phyloP scores from a whole-genome alignment of 768 basidiomycete species.

The Vishniacozyma victoriae region DNA sequence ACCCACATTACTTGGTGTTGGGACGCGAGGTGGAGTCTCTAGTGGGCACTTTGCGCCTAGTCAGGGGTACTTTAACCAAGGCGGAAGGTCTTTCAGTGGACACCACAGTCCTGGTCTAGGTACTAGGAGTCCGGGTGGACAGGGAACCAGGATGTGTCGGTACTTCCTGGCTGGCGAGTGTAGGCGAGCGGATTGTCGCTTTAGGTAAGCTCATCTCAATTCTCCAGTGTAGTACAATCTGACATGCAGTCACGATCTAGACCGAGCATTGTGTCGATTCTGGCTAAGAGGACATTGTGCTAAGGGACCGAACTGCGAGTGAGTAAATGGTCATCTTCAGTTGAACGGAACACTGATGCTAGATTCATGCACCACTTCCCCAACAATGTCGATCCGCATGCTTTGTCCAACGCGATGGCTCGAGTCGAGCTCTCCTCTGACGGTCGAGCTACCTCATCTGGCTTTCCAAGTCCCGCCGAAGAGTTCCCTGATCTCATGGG shows the following conservation, averaged over 20 bases:
- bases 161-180: conserved; percentile 98
- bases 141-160: conserved; percentile 64
- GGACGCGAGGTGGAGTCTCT: conserved; percentile 25
- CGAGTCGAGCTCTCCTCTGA: conserved; percentile 42
- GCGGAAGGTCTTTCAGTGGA: conserved; percentile 40
- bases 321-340: conserved; percentile 7
- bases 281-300: conserved; percentile 97
- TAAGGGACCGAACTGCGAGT: conserved; percentile 89
- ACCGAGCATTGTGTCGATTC: conserved; percentile 89
- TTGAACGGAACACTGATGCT: conserved; percentile 1
- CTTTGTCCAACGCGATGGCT: conserved; percentile 41
- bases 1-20: conserved; percentile 35
- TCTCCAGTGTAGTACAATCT: neutral
- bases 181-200: conserved; percentile 89
- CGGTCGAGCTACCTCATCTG: conserved; percentile 15
- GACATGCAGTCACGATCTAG: conserved; percentile 75
- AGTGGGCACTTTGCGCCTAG: conserved; percentile 34
- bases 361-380: conserved; percentile 82
- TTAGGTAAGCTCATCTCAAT: conserved; percentile 61
- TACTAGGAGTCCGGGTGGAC: conserved; percentile 46
- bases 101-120: conserved; percentile 36
- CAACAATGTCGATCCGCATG: conserved; percentile 63
- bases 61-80: conserved; percentile 39
- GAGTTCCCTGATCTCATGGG: conserved; percentile 45
- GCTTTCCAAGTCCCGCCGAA: conserved; percentile 22